phyloP scores from a whole-genome alignment of 495 filamentous ascomycete species.

The Staphylotrichum longicolle region DNA sequence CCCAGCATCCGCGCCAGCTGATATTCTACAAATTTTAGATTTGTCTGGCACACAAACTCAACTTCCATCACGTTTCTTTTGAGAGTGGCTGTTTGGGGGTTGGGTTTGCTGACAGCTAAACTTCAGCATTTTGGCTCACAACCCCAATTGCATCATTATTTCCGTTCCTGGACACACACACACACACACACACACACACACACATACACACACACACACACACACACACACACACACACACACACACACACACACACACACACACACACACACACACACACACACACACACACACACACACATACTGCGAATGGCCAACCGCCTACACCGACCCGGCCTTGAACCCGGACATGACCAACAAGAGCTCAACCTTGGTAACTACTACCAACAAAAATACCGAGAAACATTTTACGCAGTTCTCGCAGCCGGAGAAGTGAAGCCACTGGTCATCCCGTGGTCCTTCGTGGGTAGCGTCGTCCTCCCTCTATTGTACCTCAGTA shows the following conservation, averaged over 20 bases:
- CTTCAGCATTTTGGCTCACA: neutral
- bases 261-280: too few species aligned
- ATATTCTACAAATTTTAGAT: neutral
- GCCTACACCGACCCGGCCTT: neutral
- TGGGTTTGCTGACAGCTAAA: too few species aligned
- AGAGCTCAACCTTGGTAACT: constrained; percentile 15
- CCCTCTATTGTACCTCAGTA: constrained; percentile 54
- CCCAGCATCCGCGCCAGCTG: neutral
- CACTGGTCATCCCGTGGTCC: constrained; percentile 57
- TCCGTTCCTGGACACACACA: neutral
- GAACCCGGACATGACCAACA: constrained; percentile 13
- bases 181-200: too few species aligned
- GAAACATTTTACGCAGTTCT: constrained; percentile 20
- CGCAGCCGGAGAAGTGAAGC: constrained; percentile 40
- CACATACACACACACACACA: too few species aligned
- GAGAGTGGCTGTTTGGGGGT: neutral
- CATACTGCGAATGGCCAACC: neutral
- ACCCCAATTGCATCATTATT: neutral
- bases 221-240: too few species aligned
- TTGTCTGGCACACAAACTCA: neutral
- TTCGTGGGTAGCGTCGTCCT: constrained; percentile 49
- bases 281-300: too few species aligned
- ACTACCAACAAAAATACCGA: constrained; percentile 13
- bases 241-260: too few species aligned
- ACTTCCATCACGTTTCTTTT: neutral